Base-by-base conservation (phyloP, 768 basidiomycete species). In the Amyloporia xantha region DNA sequence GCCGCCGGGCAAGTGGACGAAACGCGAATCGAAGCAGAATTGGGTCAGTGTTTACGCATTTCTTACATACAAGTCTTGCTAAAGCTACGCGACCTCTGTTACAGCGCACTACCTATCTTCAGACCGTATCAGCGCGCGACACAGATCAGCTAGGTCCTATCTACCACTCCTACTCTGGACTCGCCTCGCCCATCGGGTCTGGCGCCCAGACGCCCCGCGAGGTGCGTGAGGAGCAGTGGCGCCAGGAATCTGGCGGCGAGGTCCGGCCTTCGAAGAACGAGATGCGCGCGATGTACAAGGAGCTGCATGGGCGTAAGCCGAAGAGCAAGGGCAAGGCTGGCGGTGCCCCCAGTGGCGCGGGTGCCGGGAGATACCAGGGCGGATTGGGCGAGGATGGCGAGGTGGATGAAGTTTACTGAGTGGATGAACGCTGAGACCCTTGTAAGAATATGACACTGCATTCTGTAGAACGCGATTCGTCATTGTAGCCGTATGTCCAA, bases 261-360 rank as follows among this genome's bases (percentile, higher is more conserved):
- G 69, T 71, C 17, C 71, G 67, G 39, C 90, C 87, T 24, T 78
- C 79, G 41, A 95, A 94, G 67, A 51, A 79, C 2, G 89, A 92
- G 65, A 91, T 92, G 85, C 78, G 92, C 35, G 86, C 86, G 58
- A 82, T 86, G 75, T 96, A 95, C 71, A 94, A 94, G 68, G 86
- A 89, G 48, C 69, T 94, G 9, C 86, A 86, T 17, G 92, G 92
- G 13, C 76, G 92, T 53, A 96, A 94, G 67, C 71, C 82, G 2
- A 78, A 76, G 59, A 68, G 63, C 13, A 96, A 95, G 70, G 71
- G 73, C 33, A 91, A 89, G 65, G 69, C 89, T 36, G n/a, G n/a
- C n/a, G 88, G 86, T 5, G 77, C 4, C 10, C 38, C 38, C 9
- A 21, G 38, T 21, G 55, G 78, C 49, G 61, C 73, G 1, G 76